These are phyloP conservation scores for Salvia miltiorrhiza DNA, from an alignment of 257 asterid species.

Conservation along the genomic window DNA sequence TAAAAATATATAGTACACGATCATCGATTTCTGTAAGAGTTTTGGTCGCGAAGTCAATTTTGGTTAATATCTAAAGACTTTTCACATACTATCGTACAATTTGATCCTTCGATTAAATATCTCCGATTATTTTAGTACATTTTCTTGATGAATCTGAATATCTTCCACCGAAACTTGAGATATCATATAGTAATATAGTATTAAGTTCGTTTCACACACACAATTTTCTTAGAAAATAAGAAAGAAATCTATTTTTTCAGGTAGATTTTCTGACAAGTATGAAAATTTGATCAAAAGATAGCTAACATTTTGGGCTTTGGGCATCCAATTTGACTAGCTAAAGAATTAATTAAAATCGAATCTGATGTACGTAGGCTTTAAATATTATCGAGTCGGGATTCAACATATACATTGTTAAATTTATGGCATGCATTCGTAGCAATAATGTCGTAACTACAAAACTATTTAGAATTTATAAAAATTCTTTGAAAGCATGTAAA, in stretches of 20 bases:
- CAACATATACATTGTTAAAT: too few relatives aligned
- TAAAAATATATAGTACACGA: background rate
- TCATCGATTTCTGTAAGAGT: constrained; percentile 8
- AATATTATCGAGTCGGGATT: too few relatives aligned
- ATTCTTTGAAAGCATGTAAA: too few relatives aligned
- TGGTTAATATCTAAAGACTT: background rate
- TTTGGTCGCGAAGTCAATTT: constrained; percentile 4
- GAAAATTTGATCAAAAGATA: background rate
- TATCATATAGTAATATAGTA: too few relatives aligned
- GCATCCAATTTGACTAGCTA: background rate
- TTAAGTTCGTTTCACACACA: constrained; percentile 14
- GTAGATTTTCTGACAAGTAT: background rate
- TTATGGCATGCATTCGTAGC: too few relatives aligned
- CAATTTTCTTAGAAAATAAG: background rate
- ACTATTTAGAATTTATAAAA: too few relatives aligned
- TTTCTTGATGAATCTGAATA: background rate
- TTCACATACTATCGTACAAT: background rate
- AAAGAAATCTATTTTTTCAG: background rate
- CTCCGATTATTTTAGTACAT: background rate
- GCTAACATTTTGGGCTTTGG: background rate
- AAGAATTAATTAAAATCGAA: too few relatives aligned
- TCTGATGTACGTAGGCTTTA: too few relatives aligned
- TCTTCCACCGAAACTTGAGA: background rate
- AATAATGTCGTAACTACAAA: too few relatives aligned
- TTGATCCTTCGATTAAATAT: background rate